Conservation (phyloP, 1,139 yeast genomes). For the Taiozyma sp. region DNA sequence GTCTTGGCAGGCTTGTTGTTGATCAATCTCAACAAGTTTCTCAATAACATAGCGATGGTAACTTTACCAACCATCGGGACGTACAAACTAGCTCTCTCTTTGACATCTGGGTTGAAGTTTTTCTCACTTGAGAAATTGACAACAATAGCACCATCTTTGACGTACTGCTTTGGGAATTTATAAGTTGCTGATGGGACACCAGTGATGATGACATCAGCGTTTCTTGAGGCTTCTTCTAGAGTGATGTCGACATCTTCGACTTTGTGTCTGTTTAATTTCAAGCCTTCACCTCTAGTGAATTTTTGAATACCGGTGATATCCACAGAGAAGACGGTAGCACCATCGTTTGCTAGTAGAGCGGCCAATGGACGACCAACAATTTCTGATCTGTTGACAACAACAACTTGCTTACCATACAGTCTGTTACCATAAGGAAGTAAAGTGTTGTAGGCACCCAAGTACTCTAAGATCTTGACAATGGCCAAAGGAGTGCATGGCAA, state of each 20-base stretch:
- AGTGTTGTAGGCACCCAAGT: slow-evolving; percentile 79
- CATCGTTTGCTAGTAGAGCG: slow-evolving; percentile 92
- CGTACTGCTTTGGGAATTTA: slow-evolving; percentile 78
- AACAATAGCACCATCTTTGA: slow-evolving; percentile 85
- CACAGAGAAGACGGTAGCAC: slow-evolving; percentile 91
- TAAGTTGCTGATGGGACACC: slow-evolving; percentile 86
- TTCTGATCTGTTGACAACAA: slow-evolving; percentile 89
- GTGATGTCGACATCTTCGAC: slow-evolving; percentile 59
- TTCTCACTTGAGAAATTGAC: slow-evolving; percentile 86
- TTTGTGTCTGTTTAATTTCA: slow-evolving; percentile 76
- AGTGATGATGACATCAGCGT: slow-evolving; percentile 88
- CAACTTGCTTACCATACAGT: slow-evolving; percentile 85
- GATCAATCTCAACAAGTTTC: slow-evolving; percentile 79
- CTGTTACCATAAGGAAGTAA: slow-evolving; percentile 85
- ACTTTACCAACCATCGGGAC: slow-evolving; percentile 97
- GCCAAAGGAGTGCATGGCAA: slow-evolving; percentile 97
- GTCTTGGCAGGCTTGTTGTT: slow-evolving; percentile 44
- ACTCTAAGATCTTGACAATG: slow-evolving; percentile 87
- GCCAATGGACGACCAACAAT: slow-evolving; percentile 97
- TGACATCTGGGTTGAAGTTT: slow-evolving; percentile 78
- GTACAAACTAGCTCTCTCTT: slow-evolving; percentile 80
- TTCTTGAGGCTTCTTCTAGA: slow-evolving; percentile 61
- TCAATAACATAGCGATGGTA: slow-evolving; percentile 86
- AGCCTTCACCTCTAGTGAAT: slow-evolving; percentile 91
- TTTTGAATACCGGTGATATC: slow-evolving; percentile 85